Base-by-base conservation (phyloP, 371 early-diverging fungal species). In the Rhizomucor pusillus region DNA sequence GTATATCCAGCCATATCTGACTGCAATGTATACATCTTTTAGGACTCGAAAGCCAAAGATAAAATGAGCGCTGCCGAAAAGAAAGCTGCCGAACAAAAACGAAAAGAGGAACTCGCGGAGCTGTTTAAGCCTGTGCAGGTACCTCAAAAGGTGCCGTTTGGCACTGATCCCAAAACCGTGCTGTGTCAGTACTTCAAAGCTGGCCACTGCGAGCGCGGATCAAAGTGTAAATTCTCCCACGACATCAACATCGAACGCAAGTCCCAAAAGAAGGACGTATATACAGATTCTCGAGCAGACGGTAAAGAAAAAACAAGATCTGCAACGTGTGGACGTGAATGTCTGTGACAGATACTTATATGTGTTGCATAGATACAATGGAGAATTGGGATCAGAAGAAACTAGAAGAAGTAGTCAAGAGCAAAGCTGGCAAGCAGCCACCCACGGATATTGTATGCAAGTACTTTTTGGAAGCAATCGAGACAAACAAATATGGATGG, bases 401-500 rank as follows among this genome's bases (percentile, higher is more conserved):
- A 66, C 75, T 98, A 57, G 95, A 95, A 70, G 73, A 87, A 49
- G 97, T 93, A 34, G 92, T 97, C 52, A 60, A 77, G 22, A 83
- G 88, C 55, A 94, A 94, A 76, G 84, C 91, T 52, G 89, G 84
- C 54, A 94, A 93, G 67, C 88, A 86, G 61, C 90, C 92, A 16
- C 90, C 93, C 12, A 98, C 98, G 4, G 94, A 91, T 59, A 96
- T 97, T 75, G 98, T 99, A n/a, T 99, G 99, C 85, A 98, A 97
- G 77, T 90, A 78, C 80, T 97, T 99, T 67, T 84, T 99, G 80
- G 98, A 99, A 65, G 99, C 99, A n/a, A 92, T 99, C 53, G 98
- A 99, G 66, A 79, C 80, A 51, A 89, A 66, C 56, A 98, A 98
- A 77, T 98, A 98, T 71, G 98, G 95, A 51, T 95, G 95, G 93